A percentile compares a stretch with the other conserved stretches of the same genome.
These are phyloP conservation scores for Proliferodiscus dingleyae DNA, from an alignment of 2,329 filamentous ascomycete genomes.

Conservation along the genomic window DNA sequence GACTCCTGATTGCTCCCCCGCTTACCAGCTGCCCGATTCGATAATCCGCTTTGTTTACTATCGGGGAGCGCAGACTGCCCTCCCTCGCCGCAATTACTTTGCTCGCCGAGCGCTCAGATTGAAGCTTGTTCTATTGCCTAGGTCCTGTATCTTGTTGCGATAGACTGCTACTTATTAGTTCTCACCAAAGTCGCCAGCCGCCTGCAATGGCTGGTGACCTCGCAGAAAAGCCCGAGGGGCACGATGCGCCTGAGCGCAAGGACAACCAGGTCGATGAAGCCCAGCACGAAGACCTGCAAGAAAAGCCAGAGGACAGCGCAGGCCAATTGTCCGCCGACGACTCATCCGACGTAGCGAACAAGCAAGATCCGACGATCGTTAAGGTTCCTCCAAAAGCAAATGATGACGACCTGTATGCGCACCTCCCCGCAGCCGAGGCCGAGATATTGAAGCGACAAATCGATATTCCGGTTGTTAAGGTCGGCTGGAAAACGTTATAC, in stretches of 20 bases:
- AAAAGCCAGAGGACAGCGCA: constrained; percentile 26
- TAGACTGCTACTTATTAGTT: no score
- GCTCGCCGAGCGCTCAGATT: no score
- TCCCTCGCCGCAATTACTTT: no score
- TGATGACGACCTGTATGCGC: constrained; percentile 50
- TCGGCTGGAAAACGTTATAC: constrained; percentile 57
- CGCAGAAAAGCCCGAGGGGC: constrained; percentile 22
- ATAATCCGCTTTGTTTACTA: no score
- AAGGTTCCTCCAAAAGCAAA: constrained; percentile 27
- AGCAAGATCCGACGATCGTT: constrained; percentile 30
- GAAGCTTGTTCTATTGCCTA: no score
- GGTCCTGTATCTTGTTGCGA: background rate
- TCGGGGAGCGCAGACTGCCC: no score
- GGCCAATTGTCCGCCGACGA: constrained; percentile 53
- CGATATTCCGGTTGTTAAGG: constrained; percentile 56
- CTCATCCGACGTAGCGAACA: constrained; percentile 50
- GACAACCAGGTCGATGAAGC: constrained; percentile 13
- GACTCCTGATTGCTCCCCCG: no score
- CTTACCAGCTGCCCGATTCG: no score
- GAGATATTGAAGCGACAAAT: constrained; percentile 65
- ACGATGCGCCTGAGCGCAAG: constrained; percentile 6
- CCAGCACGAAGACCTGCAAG: background rate
- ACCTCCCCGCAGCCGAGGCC: constrained; percentile 62
- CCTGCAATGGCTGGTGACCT: constrained; percentile 28
- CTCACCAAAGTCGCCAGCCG: constrained; percentile 11